These are phyloP conservation scores for Xylariaceae sp. DNA, from an alignment of 2,329 filamentous ascomycete genomes.

Conservation along the genomic window DNA sequence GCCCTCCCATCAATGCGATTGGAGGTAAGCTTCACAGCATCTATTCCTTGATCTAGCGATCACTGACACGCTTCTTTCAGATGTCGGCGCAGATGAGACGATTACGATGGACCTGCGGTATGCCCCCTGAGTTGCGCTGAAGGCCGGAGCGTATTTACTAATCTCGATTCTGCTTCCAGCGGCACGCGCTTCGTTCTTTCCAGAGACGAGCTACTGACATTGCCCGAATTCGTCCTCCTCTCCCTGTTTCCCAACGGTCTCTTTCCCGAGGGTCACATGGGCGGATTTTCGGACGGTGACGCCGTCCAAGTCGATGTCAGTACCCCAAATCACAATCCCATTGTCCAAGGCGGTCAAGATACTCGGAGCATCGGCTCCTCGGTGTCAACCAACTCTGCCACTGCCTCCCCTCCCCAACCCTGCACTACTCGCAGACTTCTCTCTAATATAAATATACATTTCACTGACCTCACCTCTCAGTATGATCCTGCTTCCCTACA, in stretches of 20 bases:
- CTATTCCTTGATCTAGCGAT: background rate
- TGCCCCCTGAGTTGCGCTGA: conserved; percentile 19
- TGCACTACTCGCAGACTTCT: conserved; percentile 29
- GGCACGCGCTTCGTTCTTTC: conserved; percentile 92
- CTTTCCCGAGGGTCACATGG: conserved; percentile 94
- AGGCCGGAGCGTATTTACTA: conserved; percentile 8
- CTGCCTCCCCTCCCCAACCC: conserved; percentile 14
- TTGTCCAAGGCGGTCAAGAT: conserved; percentile 22
- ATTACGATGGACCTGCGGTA: conserved; percentile 94
- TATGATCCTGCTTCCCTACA: conserved; percentile 95
- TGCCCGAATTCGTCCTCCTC: conserved; percentile 94
- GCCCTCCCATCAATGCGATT: conserved; percentile 81
- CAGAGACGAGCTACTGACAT: conserved; percentile 86
- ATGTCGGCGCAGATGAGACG: conserved; percentile 86
- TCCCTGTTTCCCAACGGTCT: conserved; percentile 99
- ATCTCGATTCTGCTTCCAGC: conserved; percentile 41
- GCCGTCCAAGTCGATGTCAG: conserved; percentile 96
- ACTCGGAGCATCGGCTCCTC: conserved; percentile 18
- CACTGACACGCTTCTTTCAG: conserved; percentile 32
- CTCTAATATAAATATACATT: conserved; percentile 37
- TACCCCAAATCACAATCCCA: conserved; percentile 30
- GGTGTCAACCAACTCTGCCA: conserved; percentile 10
- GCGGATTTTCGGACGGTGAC: conserved; percentile 85
- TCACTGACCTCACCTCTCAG: conserved; percentile 50
- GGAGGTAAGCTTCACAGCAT: conserved; percentile 59